These are phyloP conservation scores for Pichiaceae sp. DNA, from an alignment of 1,139 yeast genomes.

Conservation along the genomic window DNA sequence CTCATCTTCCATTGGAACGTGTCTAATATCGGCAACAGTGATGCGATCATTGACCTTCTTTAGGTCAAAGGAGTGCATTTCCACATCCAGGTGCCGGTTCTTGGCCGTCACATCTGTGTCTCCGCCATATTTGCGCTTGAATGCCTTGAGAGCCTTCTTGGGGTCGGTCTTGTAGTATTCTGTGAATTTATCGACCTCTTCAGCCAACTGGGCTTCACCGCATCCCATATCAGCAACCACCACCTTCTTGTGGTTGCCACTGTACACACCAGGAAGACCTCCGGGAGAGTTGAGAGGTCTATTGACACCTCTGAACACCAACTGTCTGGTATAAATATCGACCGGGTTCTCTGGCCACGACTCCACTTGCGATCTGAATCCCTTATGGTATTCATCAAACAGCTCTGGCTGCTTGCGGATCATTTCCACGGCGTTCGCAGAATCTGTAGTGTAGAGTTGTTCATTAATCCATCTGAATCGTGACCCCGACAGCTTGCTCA, in stretches of 20 bases:
- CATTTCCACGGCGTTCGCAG: slow-evolving; percentile 66
- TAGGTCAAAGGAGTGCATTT: slow-evolving; percentile 84
- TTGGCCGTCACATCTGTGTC: slow-evolving; percentile 20
- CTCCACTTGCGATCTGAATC: slow-evolving; percentile 89
- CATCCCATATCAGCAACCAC: slow-evolving; percentile 98
- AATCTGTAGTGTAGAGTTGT: slow-evolving; percentile 77
- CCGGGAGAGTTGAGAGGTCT: slow-evolving; percentile 89
- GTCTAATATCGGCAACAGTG: slow-evolving; percentile 89
- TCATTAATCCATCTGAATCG: slow-evolving; percentile 97
- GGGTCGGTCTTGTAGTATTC: slow-evolving; percentile 20
- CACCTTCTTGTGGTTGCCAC: slow-evolving; percentile 31
- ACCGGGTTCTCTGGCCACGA: slow-evolving; percentile 99
- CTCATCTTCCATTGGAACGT: slow-evolving; percentile 75
- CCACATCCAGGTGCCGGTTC: slow-evolving; percentile 37
- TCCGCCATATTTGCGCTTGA: slow-evolving; percentile 24
- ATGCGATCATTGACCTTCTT: slow-evolving; percentile 80
- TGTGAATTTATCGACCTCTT: slow-evolving; percentile 49
- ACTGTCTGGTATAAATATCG: slow-evolving; percentile 70
- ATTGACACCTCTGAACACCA: slow-evolving; percentile 46
- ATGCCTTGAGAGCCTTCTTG: slow-evolving; percentile 27
- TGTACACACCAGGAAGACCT: slow-evolving; percentile 66
- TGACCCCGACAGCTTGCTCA: slow-evolving; percentile 89
- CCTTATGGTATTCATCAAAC: slow-evolving; percentile 91
- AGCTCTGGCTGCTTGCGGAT: slow-evolving; percentile 76
- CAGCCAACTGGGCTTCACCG: slow-evolving; percentile 87